phyloP scores from a whole-genome alignment of 164 flowering plant genomes.

The Dillenia turbinata region DNA sequence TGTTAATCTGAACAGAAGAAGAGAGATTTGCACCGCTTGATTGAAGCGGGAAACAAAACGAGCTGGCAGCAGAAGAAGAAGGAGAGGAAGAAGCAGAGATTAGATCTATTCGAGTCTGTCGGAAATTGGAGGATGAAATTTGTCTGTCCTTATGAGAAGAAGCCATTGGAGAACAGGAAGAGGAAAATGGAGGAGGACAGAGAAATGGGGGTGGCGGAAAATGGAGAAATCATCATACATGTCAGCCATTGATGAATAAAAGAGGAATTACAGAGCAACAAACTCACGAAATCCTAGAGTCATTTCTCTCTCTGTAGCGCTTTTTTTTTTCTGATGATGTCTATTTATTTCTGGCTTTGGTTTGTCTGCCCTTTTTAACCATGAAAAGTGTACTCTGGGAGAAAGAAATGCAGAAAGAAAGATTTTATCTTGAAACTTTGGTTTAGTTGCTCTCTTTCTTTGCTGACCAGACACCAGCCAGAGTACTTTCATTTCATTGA shows the following conservation, averaged over 20 bases:
- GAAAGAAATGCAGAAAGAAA: too few species aligned
- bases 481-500: too few species aligned
- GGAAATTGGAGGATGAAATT: background rate
- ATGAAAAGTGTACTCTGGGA: too few species aligned
- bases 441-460: too few species aligned
- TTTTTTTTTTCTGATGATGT: too few species aligned
- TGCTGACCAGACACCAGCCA: too few species aligned
- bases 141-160: background rate
- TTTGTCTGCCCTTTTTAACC: too few species aligned
- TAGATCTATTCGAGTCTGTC: background rate
- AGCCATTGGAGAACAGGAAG: slow-evolving; percentile 5
- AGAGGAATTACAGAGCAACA: too few species aligned
- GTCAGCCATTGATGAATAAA: background rate
- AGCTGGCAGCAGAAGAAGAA: slow-evolving; percentile 1
- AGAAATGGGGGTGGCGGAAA: slow-evolving; percentile 11
- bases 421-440: too few species aligned
- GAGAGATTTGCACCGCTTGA: background rate
- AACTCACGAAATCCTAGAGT: too few species aligned
- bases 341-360: too few species aligned
- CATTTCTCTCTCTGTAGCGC: too few species aligned
- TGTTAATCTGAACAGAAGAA: slow-evolving; percentile 5
- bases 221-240: slow-evolving; percentile 16
- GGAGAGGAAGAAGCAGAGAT: slow-evolving; percentile 2
- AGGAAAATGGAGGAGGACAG: slow-evolving; percentile 12
- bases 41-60: background rate